These are phyloP conservation scores for Paraphoma sp. DNA, from an alignment of 2,329 filamentous ascomycete species.

Conservation along the genomic window DNA sequence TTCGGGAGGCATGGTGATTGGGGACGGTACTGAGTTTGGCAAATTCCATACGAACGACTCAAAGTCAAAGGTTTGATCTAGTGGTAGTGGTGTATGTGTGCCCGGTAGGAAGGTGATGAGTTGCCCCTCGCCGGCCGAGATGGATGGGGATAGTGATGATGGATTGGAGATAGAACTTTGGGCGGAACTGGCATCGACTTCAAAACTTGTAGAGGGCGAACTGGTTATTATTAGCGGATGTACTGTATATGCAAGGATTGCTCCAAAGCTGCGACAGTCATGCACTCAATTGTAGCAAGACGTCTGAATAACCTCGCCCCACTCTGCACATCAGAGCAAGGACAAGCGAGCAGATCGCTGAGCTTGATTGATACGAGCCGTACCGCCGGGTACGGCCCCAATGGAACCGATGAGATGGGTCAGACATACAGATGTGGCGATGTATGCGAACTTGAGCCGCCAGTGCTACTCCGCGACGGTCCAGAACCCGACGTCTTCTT, in stretches of 20 bases:
- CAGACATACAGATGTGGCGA: conserved; percentile 39
- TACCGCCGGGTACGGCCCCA: background rate
- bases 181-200: conserved; percentile 18
- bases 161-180: conserved; percentile 12
- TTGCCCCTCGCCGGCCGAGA: conserved; percentile 20
- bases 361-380: background rate
- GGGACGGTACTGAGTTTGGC: conserved; percentile 31
- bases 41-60: conserved; percentile 42
- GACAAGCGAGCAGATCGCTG: background rate
- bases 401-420: background rate
- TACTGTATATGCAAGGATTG: background rate
- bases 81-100: conserved; percentile 15
- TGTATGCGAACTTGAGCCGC: conserved; percentile 32
- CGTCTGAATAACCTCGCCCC: background rate
- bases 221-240: conserved; percentile 14
- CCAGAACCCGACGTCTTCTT: conserved; percentile 50
- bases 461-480: conserved; percentile 19
- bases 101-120: conserved; percentile 27
- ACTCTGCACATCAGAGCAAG: background rate
- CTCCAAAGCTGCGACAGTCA: background rate
- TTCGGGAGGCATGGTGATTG: conserved; percentile 41
- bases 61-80: conserved; percentile 26
- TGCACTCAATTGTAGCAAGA: background rate
- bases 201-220: conserved; percentile 27
- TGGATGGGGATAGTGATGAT: conserved; percentile 20